Evolutionary conservation across 441 rosid genomes (phyloP), one percentile per base, ranked within the genome.

Genomic region (Populus trichocarpa): DNA sequence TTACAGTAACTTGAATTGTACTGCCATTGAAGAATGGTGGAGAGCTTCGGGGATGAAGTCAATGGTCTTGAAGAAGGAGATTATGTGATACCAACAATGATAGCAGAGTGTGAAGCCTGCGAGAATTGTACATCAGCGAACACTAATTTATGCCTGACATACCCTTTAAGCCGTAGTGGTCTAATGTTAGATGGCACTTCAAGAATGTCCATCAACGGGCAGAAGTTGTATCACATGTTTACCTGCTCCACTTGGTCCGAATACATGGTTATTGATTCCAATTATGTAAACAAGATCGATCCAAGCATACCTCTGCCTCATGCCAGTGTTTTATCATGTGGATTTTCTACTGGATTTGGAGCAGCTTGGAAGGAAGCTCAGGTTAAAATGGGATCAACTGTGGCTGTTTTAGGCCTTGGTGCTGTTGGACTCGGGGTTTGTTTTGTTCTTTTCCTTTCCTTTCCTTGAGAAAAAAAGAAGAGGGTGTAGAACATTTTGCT

Each of bases 371-470:
- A 87, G 81, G 93, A 82, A 20, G 90, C 91, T 6, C 33, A 72
- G n/a, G 85, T 91, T 71, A 79, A 85, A 65, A 73, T 63, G 22
- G 91, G 93, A 6, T 89, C 95, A 14, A 79, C 80, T 16, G 91
- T 91, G 2, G 93, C 90, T 23, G 84, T 90, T 18, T 77, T 93
- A 2, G 96, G 97, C 35, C 89, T 93, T 38, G 95, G 95, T 20
- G 81, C 87, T 20, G 93, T 90, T 42, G 92, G 96, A 25, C 86
- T 93, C 5, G 91, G 92, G 88, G 93, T 88, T 81, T 7, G 36
- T 6, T 9, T 13, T 22, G 9, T n/a, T n/a, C n/a, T n/a, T n/a
- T 26, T 26, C 10, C 5, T 57, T 10, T 50, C 14, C n/a, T 14
- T 6, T 28, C 5, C 8, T 4, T 1, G 2, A 25, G 23, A 16